Evolutionary conservation across 805 yeast genomes (phyloP), one percentile per base, ranked within the genome.

Genomic region (Metschnikowia corniflorae): DNA sequence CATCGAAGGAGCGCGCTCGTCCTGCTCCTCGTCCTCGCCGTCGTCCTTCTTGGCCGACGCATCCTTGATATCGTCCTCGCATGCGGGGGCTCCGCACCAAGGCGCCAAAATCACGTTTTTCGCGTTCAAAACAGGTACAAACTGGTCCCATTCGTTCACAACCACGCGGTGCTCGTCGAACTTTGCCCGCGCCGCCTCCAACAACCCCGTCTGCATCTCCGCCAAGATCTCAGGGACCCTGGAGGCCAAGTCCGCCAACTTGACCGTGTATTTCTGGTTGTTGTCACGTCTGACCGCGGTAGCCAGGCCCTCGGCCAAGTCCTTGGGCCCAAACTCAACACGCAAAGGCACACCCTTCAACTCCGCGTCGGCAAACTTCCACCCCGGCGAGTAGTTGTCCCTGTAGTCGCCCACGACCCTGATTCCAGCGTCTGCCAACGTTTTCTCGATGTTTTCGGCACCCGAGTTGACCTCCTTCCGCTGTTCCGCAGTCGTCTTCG

Each of bases 351-450:
- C 73, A 75, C 99, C 99, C 73, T 84, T 87, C 61, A 93, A 78
- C 71, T 93, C 99, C 75, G 94, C 84, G 61, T 93, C 95, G 40
- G 97, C 82, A 67, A 91, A 93, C 69, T 93, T 93, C 97, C 97
- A 93, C 47, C 98, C 98, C 48, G 97, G 95, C 36, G 96, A 82
- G 71, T 93, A 91, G 71, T 82, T 86, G 51, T 82, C 95, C 65
- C 97, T 81, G 74, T 80, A 83, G 65, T 93, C 99, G 53, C 91
- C 82, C 39, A 73, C 68, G 18, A 77, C 87, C 63, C 96, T 80
- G 42, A 93, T 70, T 35, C 77, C 93, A 32, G 77, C 74, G 17
- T 61, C 66, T 36, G 57, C 53, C 54, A 93, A 77, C 48, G 71
- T 70, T 22, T 63, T 47, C 65, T 86, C 96, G 46, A 91, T 74